phyloP scores from a whole-genome alignment of 2,329 filamentous ascomycete genomes.

The Sporothrix pseudoabietina region DNA sequence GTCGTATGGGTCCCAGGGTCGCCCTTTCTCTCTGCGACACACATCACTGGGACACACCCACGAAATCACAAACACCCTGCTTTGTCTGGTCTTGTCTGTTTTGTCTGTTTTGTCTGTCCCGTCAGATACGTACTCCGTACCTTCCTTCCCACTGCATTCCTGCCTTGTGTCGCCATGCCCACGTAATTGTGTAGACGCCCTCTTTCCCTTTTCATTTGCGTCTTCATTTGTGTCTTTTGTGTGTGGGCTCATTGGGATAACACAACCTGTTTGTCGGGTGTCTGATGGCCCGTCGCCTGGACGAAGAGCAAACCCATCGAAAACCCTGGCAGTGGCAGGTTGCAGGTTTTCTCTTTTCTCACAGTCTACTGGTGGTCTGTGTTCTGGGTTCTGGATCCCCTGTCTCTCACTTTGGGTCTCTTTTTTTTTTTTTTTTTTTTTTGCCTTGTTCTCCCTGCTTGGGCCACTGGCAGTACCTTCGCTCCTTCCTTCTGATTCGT shows the following conservation, averaged over 20 bases:
- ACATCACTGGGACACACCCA: slow-evolving; percentile 15
- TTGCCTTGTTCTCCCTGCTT: neutral
- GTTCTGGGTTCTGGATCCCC: slow-evolving; percentile 6
- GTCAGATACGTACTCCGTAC: neutral
- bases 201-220: neutral
- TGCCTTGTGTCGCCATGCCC: slow-evolving; percentile 12
- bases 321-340: neutral
- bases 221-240: neutral
- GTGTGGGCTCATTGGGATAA: neutral
- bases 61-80: neutral
- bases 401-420: neutral
- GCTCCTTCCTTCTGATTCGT: slow-evolving; percentile 25
- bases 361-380: neutral
- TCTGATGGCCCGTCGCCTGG: neutral
- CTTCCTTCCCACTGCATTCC: slow-evolving; percentile 16
- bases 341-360: slow-evolving; percentile 15
- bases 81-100: slow-evolving; percentile 3
- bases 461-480: neutral
- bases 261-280: slow-evolving; percentile 8
- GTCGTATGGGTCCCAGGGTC: neutral
- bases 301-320: neutral
- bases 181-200: neutral
- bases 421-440: slow-evolving; percentile 14
- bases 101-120: too few relatives aligned
- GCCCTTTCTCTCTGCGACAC: slow-evolving; percentile 17